Evolutionary conservation across 2,329 filamentous ascomycete species (phyloP).

Genomic region (Aspergillus fructus): DNA sequence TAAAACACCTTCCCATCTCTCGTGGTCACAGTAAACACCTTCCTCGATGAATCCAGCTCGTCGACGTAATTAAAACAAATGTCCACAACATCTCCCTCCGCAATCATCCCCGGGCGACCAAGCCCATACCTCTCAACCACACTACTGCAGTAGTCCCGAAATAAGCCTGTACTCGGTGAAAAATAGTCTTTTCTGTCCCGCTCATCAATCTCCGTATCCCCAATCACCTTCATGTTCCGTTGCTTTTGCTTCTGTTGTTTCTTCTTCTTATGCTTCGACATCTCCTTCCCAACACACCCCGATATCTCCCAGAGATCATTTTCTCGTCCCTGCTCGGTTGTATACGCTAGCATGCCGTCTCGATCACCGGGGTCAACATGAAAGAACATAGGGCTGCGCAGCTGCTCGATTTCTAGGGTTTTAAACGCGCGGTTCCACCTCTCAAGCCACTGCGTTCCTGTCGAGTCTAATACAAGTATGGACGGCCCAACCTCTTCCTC

Average conservation of each 20-base stretch:
- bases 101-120: conserved; percentile 51
- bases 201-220: conserved; percentile 59
- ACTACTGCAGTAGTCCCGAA: conserved; percentile 61
- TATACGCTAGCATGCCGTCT: conserved; percentile 69
- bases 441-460: conserved; percentile 64
- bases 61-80: conserved; percentile 58
- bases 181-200: conserved; percentile 69
- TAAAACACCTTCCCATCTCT: conserved; percentile 53
- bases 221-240: conserved; percentile 30
- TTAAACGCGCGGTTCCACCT: conserved; percentile 70
- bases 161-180: conserved; percentile 62
- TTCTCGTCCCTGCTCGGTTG: conserved; percentile 61
- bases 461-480: conserved; percentile 67
- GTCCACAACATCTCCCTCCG: conserved; percentile 60
- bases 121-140: conserved; percentile 61
- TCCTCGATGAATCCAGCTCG: conserved; percentile 45
- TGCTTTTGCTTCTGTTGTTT: conserved; percentile 56
- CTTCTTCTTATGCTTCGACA: conserved; percentile 73
- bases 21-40: conserved; percentile 66
- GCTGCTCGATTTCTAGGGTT: conserved; percentile 66
- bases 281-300: conserved; percentile 73
- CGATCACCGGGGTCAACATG: conserved; percentile 74
- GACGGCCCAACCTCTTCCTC: conserved; percentile 24
- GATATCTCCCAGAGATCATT: conserved; percentile 67
- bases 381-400: conserved; percentile 81